Evolutionary conservation across 2,329 filamentous ascomycete genomes (phyloP).

Genomic region (Tetracladium maxilliforme): DNA sequence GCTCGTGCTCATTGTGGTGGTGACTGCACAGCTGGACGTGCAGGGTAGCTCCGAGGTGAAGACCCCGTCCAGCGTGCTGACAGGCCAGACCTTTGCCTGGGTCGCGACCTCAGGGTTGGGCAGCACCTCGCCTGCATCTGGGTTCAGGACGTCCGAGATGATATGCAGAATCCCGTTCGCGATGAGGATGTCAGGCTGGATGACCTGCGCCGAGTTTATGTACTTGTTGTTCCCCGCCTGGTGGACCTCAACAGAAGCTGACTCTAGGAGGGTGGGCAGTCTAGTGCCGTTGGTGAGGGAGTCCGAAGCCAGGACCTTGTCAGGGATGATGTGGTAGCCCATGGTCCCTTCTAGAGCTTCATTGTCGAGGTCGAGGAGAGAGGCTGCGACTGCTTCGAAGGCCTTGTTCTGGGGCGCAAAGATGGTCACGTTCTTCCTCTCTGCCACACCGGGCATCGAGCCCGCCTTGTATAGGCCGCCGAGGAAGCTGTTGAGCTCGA

Average conservation of each 20-base stretch:
- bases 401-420: constrained; percentile 15
- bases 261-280: constrained; percentile 12
- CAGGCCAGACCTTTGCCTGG: constrained; percentile 18
- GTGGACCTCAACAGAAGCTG: constrained; percentile 16
- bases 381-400: constrained; percentile 16
- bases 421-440: constrained; percentile 12
- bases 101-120: constrained; percentile 21
- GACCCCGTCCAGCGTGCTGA: constrained; percentile 10
- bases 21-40: constrained; percentile 21
- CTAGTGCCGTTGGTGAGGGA: constrained; percentile 14
- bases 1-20: constrained; percentile 8
- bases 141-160: constrained; percentile 29
- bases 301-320: constrained; percentile 13
- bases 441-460: constrained; percentile 8
- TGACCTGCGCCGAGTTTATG: constrained; percentile 21
- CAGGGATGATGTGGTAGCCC: constrained; percentile 17
- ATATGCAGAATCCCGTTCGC: constrained; percentile 18
- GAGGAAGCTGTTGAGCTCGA: constrained; percentile 20
- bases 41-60: constrained; percentile 29
- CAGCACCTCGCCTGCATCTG: constrained; percentile 15
- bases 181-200: constrained; percentile 17
- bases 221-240: constrained; percentile 21
- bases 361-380: constrained; percentile 13
- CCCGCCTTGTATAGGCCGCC: constrained; percentile 16
- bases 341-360: constrained; percentile 14